Evolutionary conservation across 2,329 filamentous ascomycete genomes (phyloP), one percentile per base, ranked within the genome.

Genomic region (Fusarium aywerte): DNA sequence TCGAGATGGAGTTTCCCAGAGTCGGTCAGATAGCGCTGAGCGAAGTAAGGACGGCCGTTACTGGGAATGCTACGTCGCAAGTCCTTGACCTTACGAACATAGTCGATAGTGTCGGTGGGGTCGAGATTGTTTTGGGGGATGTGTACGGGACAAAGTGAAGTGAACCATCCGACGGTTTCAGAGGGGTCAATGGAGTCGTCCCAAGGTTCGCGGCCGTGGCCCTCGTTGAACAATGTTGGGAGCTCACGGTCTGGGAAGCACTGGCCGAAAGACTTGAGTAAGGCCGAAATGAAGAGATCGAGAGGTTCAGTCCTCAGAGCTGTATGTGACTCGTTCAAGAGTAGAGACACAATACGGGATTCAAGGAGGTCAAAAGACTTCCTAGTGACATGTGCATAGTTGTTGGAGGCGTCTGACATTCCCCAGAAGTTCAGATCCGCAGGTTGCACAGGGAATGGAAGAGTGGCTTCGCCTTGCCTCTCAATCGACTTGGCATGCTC

Each of bases 101-200:
- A 42, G 18, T 69, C 66, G 2, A 69, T 15, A 1, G 36, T 36
- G 27, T 65, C 48, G n/a, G 13, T 10, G 4, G 45, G 29, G 4
- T 50, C 39, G 20, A 58, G 13, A 5, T 32, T 36, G 7, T 18
- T 15, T 10, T 50, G 48, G 7, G 62, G 29, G 3, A 75, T 16
- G 0, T 66, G 69, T 0, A 80, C 38, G 0, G 81, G 81, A 16
- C 71, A 76, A 13, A 83, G 72, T 0, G 79, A 80, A 1, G 81
- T 82, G 55, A 83, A 83, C 81, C 81, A 83, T 6, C 81, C 82
- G 1, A 83, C 77, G 0, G 79, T 82, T 2, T 73, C 62, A 0
- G 80, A 79, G 2, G 79, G 63, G 47, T 83, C 77, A 10, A 80
- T 64, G 1, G 40, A 29, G 3, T 68, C 29, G 23, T 74, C 70